Base-by-base conservation (phyloP, 2,329 filamentous ascomycete species). In the Volutella citrinella region DNA sequence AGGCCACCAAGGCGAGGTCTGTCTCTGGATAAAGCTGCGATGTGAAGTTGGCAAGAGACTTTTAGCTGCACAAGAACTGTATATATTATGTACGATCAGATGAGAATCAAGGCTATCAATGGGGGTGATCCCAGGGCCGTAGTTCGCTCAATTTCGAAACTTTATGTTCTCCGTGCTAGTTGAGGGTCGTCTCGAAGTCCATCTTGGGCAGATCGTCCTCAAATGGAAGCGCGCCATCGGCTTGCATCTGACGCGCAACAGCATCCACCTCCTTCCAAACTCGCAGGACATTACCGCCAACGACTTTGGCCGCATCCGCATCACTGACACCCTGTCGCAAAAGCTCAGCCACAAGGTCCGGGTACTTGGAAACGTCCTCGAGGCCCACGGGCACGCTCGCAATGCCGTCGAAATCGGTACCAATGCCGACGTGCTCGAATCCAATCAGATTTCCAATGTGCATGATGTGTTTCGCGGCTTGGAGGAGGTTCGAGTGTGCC, bases 371-470 rank as follows among this genome's bases (percentile, higher is more conserved):
- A 7, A 95, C 88, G 58, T 95, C 89, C 22, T 93, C 87, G 29
- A 97, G 62, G 0, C 90, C 91, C 34, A 67, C 57, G 0, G 90
- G 88, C 5, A 80, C 80, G 2, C 50, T 59, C 2, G 59, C 54
- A 36, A 90, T 90, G 8, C 79, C 91, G 57, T 96, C 90, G 57
- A 90, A 96, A 59, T 97, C 91, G 32, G 84, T 89, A 0, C 91
- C 91, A 13, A 96, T 63, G 1, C 90, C 91, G 12, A 96, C 88
- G 56, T 95, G 77, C 24, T 90, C 84, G 50, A 84, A 96, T 4
- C 91, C 91, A 40, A 95, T 87, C 19, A 84, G 65, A 27, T 85
- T 69, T 4, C 87, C 91, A 46, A 96, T 90, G 55, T 97, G 74
- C 44, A 78, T 71, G 41, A 96, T 83, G 59, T 96, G 91, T 42